These are phyloP conservation scores for rapeseed (Brassica napus) DNA, from an alignment of 345 rosid genomes.

Conservation along the genomic window DNA sequence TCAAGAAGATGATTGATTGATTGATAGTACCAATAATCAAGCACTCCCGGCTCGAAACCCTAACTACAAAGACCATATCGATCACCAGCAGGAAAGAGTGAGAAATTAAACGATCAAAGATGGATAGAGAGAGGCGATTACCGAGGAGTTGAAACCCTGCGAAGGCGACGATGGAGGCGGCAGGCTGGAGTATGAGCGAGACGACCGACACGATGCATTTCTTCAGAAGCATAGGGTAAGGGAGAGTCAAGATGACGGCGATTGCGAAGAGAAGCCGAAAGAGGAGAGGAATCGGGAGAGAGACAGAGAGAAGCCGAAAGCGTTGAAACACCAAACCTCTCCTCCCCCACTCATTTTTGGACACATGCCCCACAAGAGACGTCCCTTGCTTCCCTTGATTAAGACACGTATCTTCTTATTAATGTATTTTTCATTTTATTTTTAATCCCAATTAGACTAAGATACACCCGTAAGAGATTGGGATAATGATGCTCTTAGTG, in stretches of 20 bases:
- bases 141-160: conserved; percentile 81
- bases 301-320: no score
- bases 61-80: background rate
- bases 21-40: conserved; percentile 49
- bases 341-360: no score
- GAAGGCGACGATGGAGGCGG: conserved; percentile 74
- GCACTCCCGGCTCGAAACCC: background rate
- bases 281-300: no score
- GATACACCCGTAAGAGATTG: no score
- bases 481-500: no score
- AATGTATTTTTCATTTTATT: no score
- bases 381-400: no score
- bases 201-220: conserved; percentile 64
- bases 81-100: background rate
- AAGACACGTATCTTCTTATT: no score
- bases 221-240: conserved; percentile 73
- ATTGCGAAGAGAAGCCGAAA: conserved; percentile 26
- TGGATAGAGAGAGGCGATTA: conserved; percentile 16
- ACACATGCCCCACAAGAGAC: no score
- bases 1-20: background rate
- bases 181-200: conserved; percentile 70
- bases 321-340: no score
- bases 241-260: conserved; percentile 64
- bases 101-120: background rate
- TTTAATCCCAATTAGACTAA: no score